Percentiles rank a stretch among this genome's conserved stretches.
These are phyloP conservation scores for Fulvia fulva DNA, from an alignment of 2,329 filamentous ascomycete species.

Conservation along the genomic window DNA sequence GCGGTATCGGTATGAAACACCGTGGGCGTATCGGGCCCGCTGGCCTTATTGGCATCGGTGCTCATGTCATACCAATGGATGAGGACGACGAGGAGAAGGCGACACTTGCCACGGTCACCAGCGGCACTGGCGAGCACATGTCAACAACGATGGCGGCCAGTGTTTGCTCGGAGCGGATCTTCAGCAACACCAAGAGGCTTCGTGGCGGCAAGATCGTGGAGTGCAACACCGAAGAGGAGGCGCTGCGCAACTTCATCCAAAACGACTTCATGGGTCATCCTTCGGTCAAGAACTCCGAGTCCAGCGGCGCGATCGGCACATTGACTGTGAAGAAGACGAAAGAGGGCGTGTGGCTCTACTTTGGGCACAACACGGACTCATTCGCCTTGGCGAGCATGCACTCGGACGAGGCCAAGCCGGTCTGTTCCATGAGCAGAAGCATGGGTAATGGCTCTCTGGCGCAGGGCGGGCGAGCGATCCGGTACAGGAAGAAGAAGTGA, in stretches of 20 bases:
- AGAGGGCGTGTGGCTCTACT: slow-evolving; percentile 77
- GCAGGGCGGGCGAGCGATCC: slow-evolving; percentile 26
- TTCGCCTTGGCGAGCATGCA: slow-evolving; percentile 84
- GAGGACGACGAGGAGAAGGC: slow-evolving; percentile 64
- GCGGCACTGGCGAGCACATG: slow-evolving; percentile 97
- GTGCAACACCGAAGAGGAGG: slow-evolving; percentile 55
- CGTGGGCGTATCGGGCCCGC: slow-evolving; percentile 86
- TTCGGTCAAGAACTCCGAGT: slow-evolving; percentile 73
- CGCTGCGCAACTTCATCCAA: slow-evolving; percentile 71
- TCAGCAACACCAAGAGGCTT: slow-evolving; percentile 58
- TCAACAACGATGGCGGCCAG: slow-evolving; percentile 88
- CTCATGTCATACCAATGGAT: slow-evolving; percentile 77
- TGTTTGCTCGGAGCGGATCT: slow-evolving; percentile 80
- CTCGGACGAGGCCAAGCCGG: slow-evolving; percentile 67
- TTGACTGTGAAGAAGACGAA: slow-evolving; percentile 82
- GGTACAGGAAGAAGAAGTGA: slow-evolving; percentile 15
- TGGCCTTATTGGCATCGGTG: slow-evolving; percentile 86
- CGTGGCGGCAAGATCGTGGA: slow-evolving; percentile 54
- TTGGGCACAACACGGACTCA: slow-evolving; percentile 92
- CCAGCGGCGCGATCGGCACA: slow-evolving; percentile 83
- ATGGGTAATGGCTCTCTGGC: slow-evolving; percentile 46
- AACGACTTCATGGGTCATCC: slow-evolving; percentile 93
- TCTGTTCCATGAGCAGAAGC: slow-evolving; percentile 83
- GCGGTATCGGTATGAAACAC: slow-evolving; percentile 98
- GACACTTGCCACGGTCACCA: slow-evolving; percentile 79